phyloP scores from a whole-genome alignment of 345 rosid genomes.

The Trapa incisa region DNA sequence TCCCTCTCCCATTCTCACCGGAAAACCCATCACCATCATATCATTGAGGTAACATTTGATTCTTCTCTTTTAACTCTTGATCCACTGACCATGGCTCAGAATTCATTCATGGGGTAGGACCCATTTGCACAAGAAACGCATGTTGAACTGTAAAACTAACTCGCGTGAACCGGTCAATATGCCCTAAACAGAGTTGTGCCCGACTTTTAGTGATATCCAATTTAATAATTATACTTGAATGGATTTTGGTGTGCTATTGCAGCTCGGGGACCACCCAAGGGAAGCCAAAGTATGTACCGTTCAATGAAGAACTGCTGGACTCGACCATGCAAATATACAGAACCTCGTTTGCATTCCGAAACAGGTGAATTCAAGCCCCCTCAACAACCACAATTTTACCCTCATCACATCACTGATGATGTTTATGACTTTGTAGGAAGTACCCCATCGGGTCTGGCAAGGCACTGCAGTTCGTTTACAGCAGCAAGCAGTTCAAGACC shows the following conservation, averaged over 20 bases:
- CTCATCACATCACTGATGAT: background rate
- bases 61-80: too few relatives aligned
- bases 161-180: too few relatives aligned
- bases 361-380: slow-evolving; percentile 32
- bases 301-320: slow-evolving; percentile 70
- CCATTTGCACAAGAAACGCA: too few relatives aligned
- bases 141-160: too few relatives aligned
- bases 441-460: slow-evolving; percentile 63
- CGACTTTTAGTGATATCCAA: too few relatives aligned
- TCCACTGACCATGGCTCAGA: too few relatives aligned
- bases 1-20: slow-evolving; percentile 55
- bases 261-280: slow-evolving; percentile 98
- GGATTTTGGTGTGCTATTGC: slow-evolving; percentile 6
- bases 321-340: slow-evolving; percentile 64
- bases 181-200: too few relatives aligned
- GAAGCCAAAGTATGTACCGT: slow-evolving; percentile 72
- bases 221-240: too few relatives aligned
- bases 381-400: too few relatives aligned
- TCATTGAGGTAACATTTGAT: slow-evolving; percentile 48
- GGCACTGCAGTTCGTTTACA: slow-evolving; percentile 61
- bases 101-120: too few relatives aligned
- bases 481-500: slow-evolving; percentile 66
- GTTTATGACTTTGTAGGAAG: slow-evolving; percentile 32
- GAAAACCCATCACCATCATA: slow-evolving; percentile 52
- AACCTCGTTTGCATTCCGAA: slow-evolving; percentile 86